phyloP scores from a whole-genome alignment of 2,329 filamentous ascomycete genomes.

The Exophiala spinifera region DNA sequence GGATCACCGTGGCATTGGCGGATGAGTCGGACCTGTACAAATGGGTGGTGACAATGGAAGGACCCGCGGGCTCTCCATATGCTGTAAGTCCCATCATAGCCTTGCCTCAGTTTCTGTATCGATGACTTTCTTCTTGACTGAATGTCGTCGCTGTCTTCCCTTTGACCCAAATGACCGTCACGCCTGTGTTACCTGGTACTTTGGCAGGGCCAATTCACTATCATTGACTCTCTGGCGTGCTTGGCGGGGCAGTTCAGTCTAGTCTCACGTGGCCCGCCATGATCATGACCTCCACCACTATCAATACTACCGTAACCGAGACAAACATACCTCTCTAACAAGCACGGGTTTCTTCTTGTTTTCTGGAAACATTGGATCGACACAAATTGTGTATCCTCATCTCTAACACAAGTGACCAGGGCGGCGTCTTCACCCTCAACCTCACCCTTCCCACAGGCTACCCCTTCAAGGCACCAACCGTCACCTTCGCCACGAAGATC shows the following conservation, averaged over 20 bases:
- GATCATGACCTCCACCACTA: too few species aligned
- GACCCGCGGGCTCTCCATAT: conserved; percentile 63
- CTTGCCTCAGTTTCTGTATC: background rate
- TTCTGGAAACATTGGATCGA: too few species aligned
- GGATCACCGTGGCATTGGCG: conserved; percentile 55
- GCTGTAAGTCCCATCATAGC: conserved; percentile 57
- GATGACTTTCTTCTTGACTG: background rate
- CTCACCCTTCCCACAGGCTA: conserved; percentile 75
- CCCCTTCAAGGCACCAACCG: conserved; percentile 80
- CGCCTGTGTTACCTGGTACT: too few species aligned
- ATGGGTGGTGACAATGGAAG: conserved; percentile 67
- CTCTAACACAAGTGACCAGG: conserved; percentile 39
- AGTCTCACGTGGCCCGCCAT: too few species aligned
- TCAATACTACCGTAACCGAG: too few species aligned
- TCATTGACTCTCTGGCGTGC: too few species aligned
- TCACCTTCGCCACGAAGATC: conserved; percentile 82
- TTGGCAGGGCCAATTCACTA: too few species aligned
- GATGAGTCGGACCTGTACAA: conserved; percentile 64
- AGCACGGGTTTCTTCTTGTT: too few species aligned
- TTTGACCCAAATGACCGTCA: background rate
- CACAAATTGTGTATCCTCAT: too few species aligned
- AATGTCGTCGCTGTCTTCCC: background rate
- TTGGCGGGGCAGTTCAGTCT: too few species aligned
- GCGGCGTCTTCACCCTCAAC: conserved; percentile 70
- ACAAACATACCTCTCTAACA: too few species aligned